Conservation (phyloP, 73 alveolate species). For the Blepharisma stoltei region DNA sequence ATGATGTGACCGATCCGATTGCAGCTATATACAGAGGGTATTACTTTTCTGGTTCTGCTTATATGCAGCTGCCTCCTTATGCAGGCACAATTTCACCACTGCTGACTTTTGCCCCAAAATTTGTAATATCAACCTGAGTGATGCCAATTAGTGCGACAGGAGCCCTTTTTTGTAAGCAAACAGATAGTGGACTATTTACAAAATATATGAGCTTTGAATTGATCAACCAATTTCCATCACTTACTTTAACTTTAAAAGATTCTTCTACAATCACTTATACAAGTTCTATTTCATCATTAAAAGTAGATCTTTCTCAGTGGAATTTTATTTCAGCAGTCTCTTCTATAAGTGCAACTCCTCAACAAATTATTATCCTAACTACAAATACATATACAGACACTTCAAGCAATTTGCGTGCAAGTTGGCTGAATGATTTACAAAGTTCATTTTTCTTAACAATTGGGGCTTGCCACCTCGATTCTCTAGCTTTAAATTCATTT, state of each 20-base stretch:
- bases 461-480: not conserved
- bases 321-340: no score
- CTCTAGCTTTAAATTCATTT: not conserved
- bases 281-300: no score
- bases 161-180: not conserved
- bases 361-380: no score
- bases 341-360: no score
- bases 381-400: not conserved
- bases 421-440: not conserved
- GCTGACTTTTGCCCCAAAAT: not conserved
- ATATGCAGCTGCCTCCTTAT: constrained; percentile 13
- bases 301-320: no score
- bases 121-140: not conserved
- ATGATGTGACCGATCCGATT: constrained; percentile 7
- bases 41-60: constrained; percentile 13
- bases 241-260: no score
- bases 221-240: no score
- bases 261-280: no score
- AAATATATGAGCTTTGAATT: not conserved
- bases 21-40: constrained; percentile 7
- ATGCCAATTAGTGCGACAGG: not conserved
- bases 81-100: not conserved
- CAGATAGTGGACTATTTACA: not conserved
- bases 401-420: not conserved
- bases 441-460: not conserved